Base-by-base conservation (phyloP, 768 basidiomycete genomes). In the Leccinellum rugosiceps region DNA sequence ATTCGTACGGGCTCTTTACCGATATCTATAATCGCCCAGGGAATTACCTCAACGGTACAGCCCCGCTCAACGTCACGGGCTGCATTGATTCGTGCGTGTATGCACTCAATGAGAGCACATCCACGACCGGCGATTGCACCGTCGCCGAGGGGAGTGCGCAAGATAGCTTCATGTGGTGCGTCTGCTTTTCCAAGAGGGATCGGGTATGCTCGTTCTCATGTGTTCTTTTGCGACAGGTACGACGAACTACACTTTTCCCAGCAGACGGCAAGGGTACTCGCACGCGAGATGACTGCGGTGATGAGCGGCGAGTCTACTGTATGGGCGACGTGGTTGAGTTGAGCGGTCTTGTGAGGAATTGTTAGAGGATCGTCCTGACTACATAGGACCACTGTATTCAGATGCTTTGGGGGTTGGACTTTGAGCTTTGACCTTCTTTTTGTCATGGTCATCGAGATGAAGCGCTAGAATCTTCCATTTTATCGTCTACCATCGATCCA, bases 121-220 rank as follows among this genome's bases (percentile, higher is more conserved):
- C 67, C 48, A 57, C 63, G 30, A 59, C 65, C 0, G 69, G 57
- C 0, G 58, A 41, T 13, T 79, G 79, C 56, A 77, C 74, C 5
- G 63, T 72, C 17, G 73, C 70, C 1, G 53, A 65, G 25, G 73
- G 66, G 13, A 68, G 76, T 0, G 83, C 73, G 17, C 64, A 50
- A 25, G 85, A 86, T 60, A 86, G 85, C 64, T 86, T 78, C 72
- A 66, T 85, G 46, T 87, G 85, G 85, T 83, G 61, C 52, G 80
- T 59, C 19, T 4, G 3, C 26, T 15, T 46, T 25, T 21, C 43
- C 43, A 21, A 14, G 13, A 14, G 21, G 14, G 13, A 0, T 21
- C 3, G 14, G 44, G 26, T 4, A 17, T 17, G 26, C 26, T 47
- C 10, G 26, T 28, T 25, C 48, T 31, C 30, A 26, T 26, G n/a